Evolutionary conservation across 1,284 basidiomycete species (phyloP).

Genomic region (Melampsora americana): DNA sequence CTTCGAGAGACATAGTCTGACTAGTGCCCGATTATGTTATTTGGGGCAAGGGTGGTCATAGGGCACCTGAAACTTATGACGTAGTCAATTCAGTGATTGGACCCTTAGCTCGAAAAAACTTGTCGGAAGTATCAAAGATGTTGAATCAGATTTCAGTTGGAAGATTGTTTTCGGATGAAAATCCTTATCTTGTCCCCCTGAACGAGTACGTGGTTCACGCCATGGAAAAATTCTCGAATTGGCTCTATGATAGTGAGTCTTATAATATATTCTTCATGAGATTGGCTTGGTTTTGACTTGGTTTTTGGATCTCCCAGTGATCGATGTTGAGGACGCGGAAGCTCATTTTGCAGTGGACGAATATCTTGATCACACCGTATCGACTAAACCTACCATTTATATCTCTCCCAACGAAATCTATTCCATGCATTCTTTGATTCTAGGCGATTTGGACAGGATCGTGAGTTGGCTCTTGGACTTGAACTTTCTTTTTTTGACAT

Average conservation of each 20-base stretch:
- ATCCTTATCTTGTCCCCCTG: slow-evolving; percentile 76
- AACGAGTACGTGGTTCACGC: slow-evolving; percentile 79
- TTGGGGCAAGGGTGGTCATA: slow-evolving; percentile 52
- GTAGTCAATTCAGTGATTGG: slow-evolving; percentile 76
- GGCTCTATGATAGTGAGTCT: slow-evolving; percentile 73
- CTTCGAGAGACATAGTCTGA: background rate
- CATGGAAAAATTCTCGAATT: slow-evolving; percentile 66
- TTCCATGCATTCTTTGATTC: slow-evolving; percentile 78
- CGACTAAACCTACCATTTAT: slow-evolving; percentile 84
- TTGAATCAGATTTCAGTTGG: slow-evolving; percentile 81
- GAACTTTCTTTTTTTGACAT: slow-evolving; percentile 15
- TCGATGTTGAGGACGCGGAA: slow-evolving; percentile 85
- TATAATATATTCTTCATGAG: slow-evolving; percentile 39
- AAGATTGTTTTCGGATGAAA: slow-evolving; percentile 72
- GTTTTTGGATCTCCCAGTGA: slow-evolving; percentile 61
- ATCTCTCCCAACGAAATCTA: slow-evolving; percentile 98
- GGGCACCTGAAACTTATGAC: slow-evolving; percentile 89
- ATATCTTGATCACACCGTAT: slow-evolving; percentile 85
- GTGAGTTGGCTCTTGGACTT: slow-evolving; percentile 57
- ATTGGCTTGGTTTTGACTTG: slow-evolving; percentile 41
- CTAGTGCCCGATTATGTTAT: no score
- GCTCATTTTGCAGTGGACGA: slow-evolving; percentile 88
- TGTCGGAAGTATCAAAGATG: slow-evolving; percentile 83
- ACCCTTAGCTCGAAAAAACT: slow-evolving; percentile 75
- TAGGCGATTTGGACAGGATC: slow-evolving; percentile 69